These are phyloP conservation scores for Penicillium nordicum DNA, from an alignment of 2,329 filamentous ascomycete genomes.

Conservation along the genomic window DNA sequence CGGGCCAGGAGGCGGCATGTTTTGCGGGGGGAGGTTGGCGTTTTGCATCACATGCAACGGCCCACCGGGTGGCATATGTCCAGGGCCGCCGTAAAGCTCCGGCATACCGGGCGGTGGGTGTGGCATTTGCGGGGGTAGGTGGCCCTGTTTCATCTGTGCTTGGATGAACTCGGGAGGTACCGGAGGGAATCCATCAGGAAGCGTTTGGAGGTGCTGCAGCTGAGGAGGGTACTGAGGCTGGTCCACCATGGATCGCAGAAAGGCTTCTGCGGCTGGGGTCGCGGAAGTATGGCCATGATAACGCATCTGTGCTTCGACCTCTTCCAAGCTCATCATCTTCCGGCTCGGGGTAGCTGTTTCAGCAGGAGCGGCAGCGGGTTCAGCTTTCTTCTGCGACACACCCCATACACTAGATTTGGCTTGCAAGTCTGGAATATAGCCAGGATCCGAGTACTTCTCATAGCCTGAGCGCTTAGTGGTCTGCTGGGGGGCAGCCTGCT, in stretches of 20 bases:
- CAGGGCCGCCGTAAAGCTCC: conserved; percentile 43
- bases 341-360: conserved; percentile 40
- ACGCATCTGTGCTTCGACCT: conserved; percentile 92
- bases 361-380: conserved; percentile 20
- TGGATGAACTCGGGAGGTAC: conserved; percentile 50
- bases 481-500: conserved; percentile 44
- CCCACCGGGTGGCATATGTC: conserved; percentile 48
- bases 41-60: conserved; percentile 79
- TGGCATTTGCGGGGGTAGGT: conserved; percentile 36
- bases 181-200: conserved; percentile 33
- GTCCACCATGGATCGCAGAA: conserved; percentile 30
- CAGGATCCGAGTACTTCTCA: conserved; percentile 82
- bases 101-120: conserved; percentile 41
- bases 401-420: conserved; percentile 94
- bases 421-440: conserved; percentile 83
- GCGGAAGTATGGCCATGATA: conserved; percentile 51
- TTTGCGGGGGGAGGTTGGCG: conserved; percentile 60
- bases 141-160: conserved; percentile 35
- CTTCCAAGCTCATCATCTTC: conserved; percentile 93
- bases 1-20: conserved; percentile 36
- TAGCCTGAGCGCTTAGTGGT: conserved; percentile 77
- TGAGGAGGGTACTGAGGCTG: conserved; percentile 31
- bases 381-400: conserved; percentile 49
- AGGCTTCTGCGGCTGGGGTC: conserved; percentile 26
- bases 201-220: conserved; percentile 30